Evolutionary conservation across 352 stramenopile genomes (phyloP).

Genomic region (Pythium dissotocum): DNA sequence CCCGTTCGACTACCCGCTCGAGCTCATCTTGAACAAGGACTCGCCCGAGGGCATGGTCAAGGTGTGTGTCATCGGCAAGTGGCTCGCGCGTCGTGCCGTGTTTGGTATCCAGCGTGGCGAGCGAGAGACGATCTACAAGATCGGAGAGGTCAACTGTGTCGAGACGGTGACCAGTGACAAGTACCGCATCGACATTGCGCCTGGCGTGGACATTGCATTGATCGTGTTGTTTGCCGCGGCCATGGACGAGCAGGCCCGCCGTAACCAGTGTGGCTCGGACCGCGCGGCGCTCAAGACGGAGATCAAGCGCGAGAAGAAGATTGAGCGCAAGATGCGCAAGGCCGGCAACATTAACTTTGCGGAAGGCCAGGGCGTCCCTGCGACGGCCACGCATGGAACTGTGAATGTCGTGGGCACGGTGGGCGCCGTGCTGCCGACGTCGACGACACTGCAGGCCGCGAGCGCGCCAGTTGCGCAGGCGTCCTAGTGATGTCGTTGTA

Average conservation of each 20-base stretch:
- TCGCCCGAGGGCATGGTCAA: not conserved
- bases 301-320: not conserved
- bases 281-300: not conserved
- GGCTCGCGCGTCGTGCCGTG: slow-evolving; percentile 8
- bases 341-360: not conserved
- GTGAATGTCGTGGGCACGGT: not conserved
- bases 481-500: not conserved
- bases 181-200: slow-evolving; percentile 3
- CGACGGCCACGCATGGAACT: not conserved
- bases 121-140: not conserved
- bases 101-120: slow-evolving; percentile 10
- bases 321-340: not conserved
- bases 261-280: not conserved
- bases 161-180: not conserved
- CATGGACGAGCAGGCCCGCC: not conserved
- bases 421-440: not conserved
- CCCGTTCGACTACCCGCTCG: slow-evolving; percentile 11
- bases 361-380: not conserved
- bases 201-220: not conserved
- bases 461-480: not conserved
- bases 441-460: not conserved
- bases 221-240: slow-evolving; percentile 1
- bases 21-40: slow-evolving; percentile 4
- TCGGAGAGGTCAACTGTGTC: not conserved
- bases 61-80: slow-evolving; percentile 13